Conservation (phyloP, 768 basidiomycete genomes). For the Agaricus blazei region DNA sequence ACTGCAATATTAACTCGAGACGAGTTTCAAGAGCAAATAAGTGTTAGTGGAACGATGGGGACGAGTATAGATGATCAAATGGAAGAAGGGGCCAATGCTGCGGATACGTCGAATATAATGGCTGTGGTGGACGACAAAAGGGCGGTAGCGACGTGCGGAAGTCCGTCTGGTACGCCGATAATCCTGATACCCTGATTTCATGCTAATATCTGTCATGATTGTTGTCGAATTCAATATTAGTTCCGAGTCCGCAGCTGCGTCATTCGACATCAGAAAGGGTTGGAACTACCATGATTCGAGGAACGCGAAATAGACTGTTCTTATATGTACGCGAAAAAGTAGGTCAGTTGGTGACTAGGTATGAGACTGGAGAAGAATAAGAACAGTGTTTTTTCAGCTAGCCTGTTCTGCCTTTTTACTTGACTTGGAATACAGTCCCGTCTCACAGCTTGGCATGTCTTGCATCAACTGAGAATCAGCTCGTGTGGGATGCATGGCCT, state of each 20-base stretch:
- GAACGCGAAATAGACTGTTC: constrained; percentile 1
- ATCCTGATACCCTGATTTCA: no score
- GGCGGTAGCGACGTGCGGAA: no score
- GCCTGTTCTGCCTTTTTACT: neutral
- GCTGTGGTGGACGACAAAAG: neutral
- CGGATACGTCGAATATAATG: neutral
- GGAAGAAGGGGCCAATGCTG: neutral
- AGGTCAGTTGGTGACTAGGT: neutral
- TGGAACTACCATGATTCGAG: neutral
- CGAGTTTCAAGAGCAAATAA: neutral
- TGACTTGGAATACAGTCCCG: neutral
- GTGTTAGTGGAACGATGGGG: neutral
- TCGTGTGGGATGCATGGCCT: no score
- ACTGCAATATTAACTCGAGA: neutral
- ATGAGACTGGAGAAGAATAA: neutral
- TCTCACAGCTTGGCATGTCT: no score
- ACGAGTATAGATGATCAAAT: neutral
- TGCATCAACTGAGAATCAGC: no score
- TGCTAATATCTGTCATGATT: no score
- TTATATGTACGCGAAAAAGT: constrained; percentile 1
- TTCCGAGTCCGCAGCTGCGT: neutral
- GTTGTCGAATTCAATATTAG: neutral
- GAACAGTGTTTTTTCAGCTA: neutral
- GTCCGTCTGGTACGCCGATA: no score
- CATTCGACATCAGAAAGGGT: neutral